Base-by-base conservation (phyloP, 106 monocot species). In the Dioscorea zingiberensis region DNA sequence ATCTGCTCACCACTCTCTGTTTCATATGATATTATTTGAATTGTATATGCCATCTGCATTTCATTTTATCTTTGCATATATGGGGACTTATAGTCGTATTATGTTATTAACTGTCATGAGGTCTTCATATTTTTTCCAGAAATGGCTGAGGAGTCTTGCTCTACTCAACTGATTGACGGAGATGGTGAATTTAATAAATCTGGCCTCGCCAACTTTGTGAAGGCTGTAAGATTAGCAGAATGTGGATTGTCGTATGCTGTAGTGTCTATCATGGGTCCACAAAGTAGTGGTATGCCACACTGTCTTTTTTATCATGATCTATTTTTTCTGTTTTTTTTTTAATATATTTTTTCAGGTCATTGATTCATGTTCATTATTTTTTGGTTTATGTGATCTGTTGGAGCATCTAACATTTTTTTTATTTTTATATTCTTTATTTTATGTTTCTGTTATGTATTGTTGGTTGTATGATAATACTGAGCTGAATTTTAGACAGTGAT, bases 181-280 rank as follows among this genome's bases (percentile, higher is more conserved):
- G 82, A 89, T 69, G 89, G 85, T n/a, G 38, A 45, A n/a, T 89
- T 80, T 29, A 82, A 85, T 66, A 73, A 65, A 14, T 24, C 55
- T 66, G 85, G 79, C 44, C 58, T 89, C 8, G 89, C 82, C 21
- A 46, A 67, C 15, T 80, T 85, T 44, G 56, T 59, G 60, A 81
- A 79, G 71, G 72, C 74, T 17, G 69, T 82, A 26, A 79, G 76
- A 22, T 60, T 89, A 27, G 76, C 68, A n/a, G 82, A 89, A 74
- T 84, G 81, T 75, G 85, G 89, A 22, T 68, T 85, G 3, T 85
- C 89, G 10, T 89, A 89, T 85, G 85, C 77, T 54, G 85, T 89
- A 21, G 89, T 89, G 13, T 85, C 89, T 67, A 85, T 89, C 48
- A 89, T 89, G 89, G 89, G 89, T 38, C 89, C 89, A 27, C 89